Conservation (phyloP, 805 yeast genomes). For the Metschnikowia similis region DNA sequence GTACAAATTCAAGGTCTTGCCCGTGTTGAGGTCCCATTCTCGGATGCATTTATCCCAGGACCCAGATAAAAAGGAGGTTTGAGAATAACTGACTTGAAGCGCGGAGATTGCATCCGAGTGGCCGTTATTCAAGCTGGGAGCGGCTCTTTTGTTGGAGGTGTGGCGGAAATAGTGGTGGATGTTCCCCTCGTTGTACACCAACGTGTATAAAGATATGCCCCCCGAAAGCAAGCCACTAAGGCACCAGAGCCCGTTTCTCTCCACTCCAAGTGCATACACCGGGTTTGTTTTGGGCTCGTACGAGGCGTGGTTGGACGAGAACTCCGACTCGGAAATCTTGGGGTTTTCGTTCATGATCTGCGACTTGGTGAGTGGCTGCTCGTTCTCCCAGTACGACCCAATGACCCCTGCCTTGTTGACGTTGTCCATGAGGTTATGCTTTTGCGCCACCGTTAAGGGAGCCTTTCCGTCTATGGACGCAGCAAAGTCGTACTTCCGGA, state of each 20-base stretch:
- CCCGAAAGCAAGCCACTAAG: slow-evolving; percentile 79
- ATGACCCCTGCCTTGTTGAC: slow-evolving; percentile 81
- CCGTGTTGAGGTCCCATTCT: slow-evolving; percentile 84
- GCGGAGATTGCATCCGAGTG: slow-evolving; percentile 78
- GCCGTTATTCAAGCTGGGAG: slow-evolving; percentile 20
- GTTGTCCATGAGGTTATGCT: slow-evolving; percentile 82
- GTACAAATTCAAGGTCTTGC: slow-evolving; percentile 48
- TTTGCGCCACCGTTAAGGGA: slow-evolving; percentile 86
- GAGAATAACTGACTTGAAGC: slow-evolving; percentile 55
- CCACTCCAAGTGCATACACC: slow-evolving; percentile 82
- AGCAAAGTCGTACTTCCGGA: slow-evolving; percentile 82
- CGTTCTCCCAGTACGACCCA: slow-evolving; percentile 91
- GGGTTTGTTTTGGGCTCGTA: slow-evolving; percentile 71
- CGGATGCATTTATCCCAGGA: slow-evolving; percentile 83
- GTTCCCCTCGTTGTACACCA: slow-evolving; percentile 77
- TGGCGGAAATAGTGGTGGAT: slow-evolving; percentile 68
- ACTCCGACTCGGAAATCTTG: slow-evolving; percentile 33
- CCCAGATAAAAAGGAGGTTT: slow-evolving; percentile 69
- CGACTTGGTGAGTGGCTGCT: slow-evolving; percentile 64
- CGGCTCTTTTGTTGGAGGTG: slow-evolving; percentile 26
- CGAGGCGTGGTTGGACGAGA: slow-evolving; percentile 32
- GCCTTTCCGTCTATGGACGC: slow-evolving; percentile 82
- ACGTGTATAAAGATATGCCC: slow-evolving; percentile 80
- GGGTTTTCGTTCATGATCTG: slow-evolving; percentile 37
- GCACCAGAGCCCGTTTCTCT: slow-evolving; percentile 78